phyloP scores from a whole-genome alignment of 352 stramenopile species.

The Pythium folliculosum region DNA sequence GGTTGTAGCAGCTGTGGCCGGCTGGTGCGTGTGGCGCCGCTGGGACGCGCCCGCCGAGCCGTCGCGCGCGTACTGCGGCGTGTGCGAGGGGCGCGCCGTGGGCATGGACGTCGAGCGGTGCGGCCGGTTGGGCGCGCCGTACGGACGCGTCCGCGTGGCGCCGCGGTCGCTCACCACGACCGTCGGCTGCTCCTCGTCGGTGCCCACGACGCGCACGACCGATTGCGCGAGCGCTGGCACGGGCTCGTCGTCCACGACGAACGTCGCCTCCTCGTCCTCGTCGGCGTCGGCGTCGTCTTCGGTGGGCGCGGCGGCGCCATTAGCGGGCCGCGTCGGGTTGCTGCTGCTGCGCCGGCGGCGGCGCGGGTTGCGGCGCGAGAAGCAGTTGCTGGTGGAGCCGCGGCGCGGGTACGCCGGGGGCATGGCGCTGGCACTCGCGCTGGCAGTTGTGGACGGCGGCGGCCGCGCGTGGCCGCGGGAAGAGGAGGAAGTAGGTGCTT shows the following conservation, averaged over 20 bases:
- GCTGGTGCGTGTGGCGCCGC: slow-evolving; percentile 12
- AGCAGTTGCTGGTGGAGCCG: slow-evolving; percentile 19
- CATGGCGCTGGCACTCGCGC: not conserved
- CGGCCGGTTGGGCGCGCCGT: slow-evolving; percentile 14
- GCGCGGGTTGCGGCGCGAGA: slow-evolving; percentile 13
- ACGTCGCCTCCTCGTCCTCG: not conserved
- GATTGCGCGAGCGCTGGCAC: slow-evolving; percentile 5
- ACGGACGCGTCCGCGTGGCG: not conserved
- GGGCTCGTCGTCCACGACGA: slow-evolving; percentile 14
- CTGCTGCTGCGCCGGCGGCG: slow-evolving; percentile 12
- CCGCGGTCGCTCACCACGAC: not conserved
- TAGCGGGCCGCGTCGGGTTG: not conserved
- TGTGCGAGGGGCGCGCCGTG: not conserved
- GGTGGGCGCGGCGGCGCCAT: too few relatives aligned
- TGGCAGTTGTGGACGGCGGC: not conserved
- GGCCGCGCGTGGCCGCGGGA: not conserved
- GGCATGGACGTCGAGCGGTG: slow-evolving; percentile 13
- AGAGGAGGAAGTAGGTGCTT: not conserved
- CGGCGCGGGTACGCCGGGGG: not conserved
- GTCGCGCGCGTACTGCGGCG: not conserved
- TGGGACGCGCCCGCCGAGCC: not conserved
- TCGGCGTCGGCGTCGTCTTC: not conserved
- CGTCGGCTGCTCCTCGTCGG: not conserved
- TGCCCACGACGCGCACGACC: not conserved
- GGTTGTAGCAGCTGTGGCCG: not conserved